Percentiles rank a stretch among this genome's conserved stretches.
Conservation (phyloP, 495 filamentous ascomycete genomes). For the Cercophora newfieldiana region DNA sequence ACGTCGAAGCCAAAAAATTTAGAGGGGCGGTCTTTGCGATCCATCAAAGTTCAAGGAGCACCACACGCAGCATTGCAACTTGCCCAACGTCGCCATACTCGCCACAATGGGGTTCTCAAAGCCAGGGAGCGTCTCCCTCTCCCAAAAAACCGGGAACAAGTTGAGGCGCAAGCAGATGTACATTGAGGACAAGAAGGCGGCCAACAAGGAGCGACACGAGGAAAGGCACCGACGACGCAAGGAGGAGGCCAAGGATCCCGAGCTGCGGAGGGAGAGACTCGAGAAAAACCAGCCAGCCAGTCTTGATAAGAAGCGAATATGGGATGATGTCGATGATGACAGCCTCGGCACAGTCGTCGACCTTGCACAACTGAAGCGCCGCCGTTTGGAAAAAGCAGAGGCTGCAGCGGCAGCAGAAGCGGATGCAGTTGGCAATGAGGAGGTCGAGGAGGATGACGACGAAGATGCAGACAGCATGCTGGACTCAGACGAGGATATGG, state of each 20-base stretch:
- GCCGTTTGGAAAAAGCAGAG: conserved; percentile 65
- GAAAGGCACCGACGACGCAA: conserved; percentile 74
- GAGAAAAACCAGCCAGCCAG: conserved; percentile 78
- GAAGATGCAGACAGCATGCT: conserved; percentile 79
- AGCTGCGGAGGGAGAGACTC: conserved; percentile 66
- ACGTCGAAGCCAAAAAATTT: conserved; percentile 12
- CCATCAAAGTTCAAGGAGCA: background rate
- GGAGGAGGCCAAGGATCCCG: conserved; percentile 84
- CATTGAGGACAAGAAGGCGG: conserved; percentile 72
- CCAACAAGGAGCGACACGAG: conserved; percentile 70
- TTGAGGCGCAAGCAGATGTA: conserved; percentile 70
- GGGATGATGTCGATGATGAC: conserved; percentile 87
- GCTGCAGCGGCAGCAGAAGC: conserved; percentile 47
- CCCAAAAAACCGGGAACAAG: conserved; percentile 61
- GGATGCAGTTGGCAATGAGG: conserved; percentile 44
- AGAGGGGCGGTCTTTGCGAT: conserved; percentile 1
- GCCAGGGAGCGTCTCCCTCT: conserved; percentile 28
- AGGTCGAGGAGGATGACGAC: conserved; percentile 53
- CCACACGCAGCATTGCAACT: conserved; percentile 1
- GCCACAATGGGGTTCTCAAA: conserved; percentile 23
- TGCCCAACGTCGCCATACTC: background rate
- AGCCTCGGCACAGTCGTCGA: conserved; percentile 75
- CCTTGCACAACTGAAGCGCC: conserved; percentile 71
- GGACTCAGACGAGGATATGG: conserved; percentile 51
- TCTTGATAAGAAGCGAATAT: conserved; percentile 85